These are phyloP conservation scores for Schwanniomyces sp. DNA, from an alignment of 805 yeast species.

Conservation along the genomic window DNA sequence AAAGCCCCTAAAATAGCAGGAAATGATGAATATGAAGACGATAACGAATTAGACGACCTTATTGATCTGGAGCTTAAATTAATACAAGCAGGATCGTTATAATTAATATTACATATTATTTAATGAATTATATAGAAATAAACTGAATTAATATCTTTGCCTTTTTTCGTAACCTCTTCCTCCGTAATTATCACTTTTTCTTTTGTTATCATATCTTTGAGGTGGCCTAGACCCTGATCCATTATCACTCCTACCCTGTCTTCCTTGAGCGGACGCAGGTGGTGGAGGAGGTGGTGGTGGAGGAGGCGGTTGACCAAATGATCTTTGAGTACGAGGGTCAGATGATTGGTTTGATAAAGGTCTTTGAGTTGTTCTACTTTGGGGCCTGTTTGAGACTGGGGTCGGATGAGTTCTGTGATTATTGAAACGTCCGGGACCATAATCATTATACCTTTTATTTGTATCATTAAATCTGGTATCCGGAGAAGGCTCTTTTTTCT, in stretches of 20 bases:
- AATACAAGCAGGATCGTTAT: constrained; percentile 17
- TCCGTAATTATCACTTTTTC: constrained; percentile 21
- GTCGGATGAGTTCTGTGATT: constrained; percentile 2
- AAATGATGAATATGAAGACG: constrained; percentile 11
- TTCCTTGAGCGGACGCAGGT: neutral
- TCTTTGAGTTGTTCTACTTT: neutral
- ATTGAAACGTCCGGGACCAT: constrained; percentile 1
- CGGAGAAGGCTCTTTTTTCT: constrained; percentile 6
- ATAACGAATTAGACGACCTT: constrained; percentile 19
- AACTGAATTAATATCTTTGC: constrained; percentile 19
- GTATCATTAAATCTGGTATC: constrained; percentile 3
- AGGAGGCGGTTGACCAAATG: constrained; percentile 20
- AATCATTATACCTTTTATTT: constrained; percentile 8
- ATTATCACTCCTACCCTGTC: constrained; percentile 1
- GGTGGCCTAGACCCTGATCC: constrained; percentile 6
- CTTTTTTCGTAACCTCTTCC: constrained; percentile 29
- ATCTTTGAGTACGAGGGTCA: constrained; percentile 2
- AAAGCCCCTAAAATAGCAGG: constrained; percentile 16
- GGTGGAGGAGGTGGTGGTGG: constrained; percentile 14
- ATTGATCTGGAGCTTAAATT: constrained; percentile 22
- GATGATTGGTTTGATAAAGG: constrained; percentile 9
- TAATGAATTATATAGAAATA: neutral
- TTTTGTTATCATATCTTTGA: constrained; percentile 19
- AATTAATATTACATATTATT: constrained; percentile 2
- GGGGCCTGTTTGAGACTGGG: constrained; percentile 1